A percentile compares a stretch with the other conserved stretches of the same genome.
Conservation (phyloP, 2,329 filamentous ascomycete species). For the Magnaporthiopsis poae region DNA sequence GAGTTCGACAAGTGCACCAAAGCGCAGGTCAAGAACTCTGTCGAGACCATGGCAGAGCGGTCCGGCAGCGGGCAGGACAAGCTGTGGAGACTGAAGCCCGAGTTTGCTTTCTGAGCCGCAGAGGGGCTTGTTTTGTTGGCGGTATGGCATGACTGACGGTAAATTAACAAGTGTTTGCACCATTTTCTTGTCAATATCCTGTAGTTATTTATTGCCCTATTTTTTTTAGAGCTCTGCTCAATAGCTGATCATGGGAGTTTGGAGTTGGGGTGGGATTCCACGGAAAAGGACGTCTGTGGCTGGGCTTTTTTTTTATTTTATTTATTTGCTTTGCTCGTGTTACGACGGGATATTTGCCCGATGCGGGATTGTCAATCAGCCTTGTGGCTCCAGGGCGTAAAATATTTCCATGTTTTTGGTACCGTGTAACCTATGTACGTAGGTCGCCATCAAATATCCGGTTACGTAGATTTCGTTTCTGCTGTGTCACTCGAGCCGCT, state of each 20-base stretch:
- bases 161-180: background rate
- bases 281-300: background rate
- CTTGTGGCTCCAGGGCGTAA: no score
- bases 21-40: constrained; percentile 59
- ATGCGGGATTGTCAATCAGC: no score
- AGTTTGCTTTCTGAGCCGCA: constrained; percentile 2
- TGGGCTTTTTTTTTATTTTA: background rate
- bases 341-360: no score
- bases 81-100: constrained; percentile 46
- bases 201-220: background rate
- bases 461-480: no score
- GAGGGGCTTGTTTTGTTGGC: background rate
- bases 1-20: constrained; percentile 62
- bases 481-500: no score
- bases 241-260: background rate
- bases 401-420: no score
- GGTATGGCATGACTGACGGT: background rate
- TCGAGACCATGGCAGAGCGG: constrained; percentile 57
- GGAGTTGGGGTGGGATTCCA: background rate
- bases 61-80: constrained; percentile 44
- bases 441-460: no score
- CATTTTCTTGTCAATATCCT: background rate
- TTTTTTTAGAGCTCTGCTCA: background rate
- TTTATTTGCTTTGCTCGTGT: background rate
- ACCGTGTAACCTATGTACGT: no score